Conservation (phyloP, 2,329 filamentous ascomycete genomes). For the Zymoseptoria brevis region DNA sequence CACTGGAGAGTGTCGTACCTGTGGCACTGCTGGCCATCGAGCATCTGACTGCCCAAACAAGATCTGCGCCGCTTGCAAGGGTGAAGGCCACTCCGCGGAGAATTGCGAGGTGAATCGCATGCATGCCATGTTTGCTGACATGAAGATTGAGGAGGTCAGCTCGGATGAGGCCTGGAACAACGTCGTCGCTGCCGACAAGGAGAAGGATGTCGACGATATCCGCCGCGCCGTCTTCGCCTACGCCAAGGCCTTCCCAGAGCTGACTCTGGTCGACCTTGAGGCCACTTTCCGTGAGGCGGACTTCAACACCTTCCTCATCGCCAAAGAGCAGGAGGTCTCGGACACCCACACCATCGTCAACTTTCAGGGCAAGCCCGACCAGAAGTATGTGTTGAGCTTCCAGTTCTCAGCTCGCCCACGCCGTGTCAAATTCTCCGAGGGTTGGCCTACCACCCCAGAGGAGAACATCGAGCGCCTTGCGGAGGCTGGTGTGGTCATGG, state of each 20-base stretch:
- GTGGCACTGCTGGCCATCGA: constrained; percentile 47
- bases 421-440: constrained; percentile 38
- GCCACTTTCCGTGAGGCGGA: constrained; percentile 47
- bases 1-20: constrained; percentile 41
- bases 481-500: constrained; percentile 44
- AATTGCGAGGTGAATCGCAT: constrained; percentile 55
- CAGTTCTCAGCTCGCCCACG: constrained; percentile 41
- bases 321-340: constrained; percentile 48
- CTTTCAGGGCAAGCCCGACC: constrained; percentile 54
- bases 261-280: constrained; percentile 56
- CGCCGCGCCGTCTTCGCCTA: constrained; percentile 48
- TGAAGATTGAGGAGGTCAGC: constrained; percentile 22
- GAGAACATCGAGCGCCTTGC: constrained; percentile 46
- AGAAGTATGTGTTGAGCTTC: constrained; percentile 45
- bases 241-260: constrained; percentile 50
- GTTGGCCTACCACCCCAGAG: constrained; percentile 43
- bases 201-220: constrained; percentile 54
- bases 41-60: constrained; percentile 35
- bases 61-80: constrained; percentile 53
- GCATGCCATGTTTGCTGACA: constrained; percentile 46
- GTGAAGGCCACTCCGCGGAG: constrained; percentile 48
- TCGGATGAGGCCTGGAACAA: constrained; percentile 52
- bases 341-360: constrained; percentile 62
- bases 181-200: constrained; percentile 45
- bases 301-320: constrained; percentile 55